phyloP scores from a whole-genome alignment of 768 basidiomycete genomes.

The Leucocoprinus sp. region DNA sequence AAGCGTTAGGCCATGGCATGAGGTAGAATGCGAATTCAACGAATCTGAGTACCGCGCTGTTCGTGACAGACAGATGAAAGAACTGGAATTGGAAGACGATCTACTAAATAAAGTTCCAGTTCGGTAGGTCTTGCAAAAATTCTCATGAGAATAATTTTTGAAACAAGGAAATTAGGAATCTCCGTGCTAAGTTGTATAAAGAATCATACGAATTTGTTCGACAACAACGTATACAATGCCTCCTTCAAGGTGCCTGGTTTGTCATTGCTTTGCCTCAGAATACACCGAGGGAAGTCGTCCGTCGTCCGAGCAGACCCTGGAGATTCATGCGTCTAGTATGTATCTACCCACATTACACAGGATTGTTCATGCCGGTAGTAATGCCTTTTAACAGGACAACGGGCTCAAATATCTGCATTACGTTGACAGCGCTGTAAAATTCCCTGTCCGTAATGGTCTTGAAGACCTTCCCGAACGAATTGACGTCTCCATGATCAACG shows the following conservation, averaged over 20 bases:
- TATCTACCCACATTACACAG: neutral
- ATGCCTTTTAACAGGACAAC: constrained; percentile 48
- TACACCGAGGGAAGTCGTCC: constrained; percentile 42
- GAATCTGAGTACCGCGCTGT: constrained; percentile 82
- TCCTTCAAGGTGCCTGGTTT: constrained; percentile 90
- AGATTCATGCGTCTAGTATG: constrained; percentile 79
- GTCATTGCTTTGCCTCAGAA: constrained; percentile 62
- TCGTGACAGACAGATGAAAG: constrained; percentile 83
- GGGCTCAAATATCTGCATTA: constrained; percentile 78
- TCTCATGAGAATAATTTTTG: constrained; percentile 2
- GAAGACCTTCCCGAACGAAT: constrained; percentile 86
- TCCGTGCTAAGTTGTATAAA: constrained; percentile 78
- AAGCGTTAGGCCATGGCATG: constrained; percentile 71
- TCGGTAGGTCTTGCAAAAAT: constrained; percentile 41
- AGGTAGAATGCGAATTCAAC: constrained; percentile 73
- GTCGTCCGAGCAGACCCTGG: constrained; percentile 65
- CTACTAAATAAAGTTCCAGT: constrained; percentile 79
- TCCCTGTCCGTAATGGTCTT: constrained; percentile 68
- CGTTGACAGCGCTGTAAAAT: constrained; percentile 74
- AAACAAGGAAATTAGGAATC: constrained; percentile 41
- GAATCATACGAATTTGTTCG: constrained; percentile 88
- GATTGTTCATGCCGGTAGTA: neutral
- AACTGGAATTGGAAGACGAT: constrained; percentile 84
- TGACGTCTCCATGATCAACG: constrained; percentile 71
- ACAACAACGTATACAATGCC: constrained; percentile 81